Conservation (phyloP, 371 early-diverging fungal genomes). For the Mucor sp. region DNA sequence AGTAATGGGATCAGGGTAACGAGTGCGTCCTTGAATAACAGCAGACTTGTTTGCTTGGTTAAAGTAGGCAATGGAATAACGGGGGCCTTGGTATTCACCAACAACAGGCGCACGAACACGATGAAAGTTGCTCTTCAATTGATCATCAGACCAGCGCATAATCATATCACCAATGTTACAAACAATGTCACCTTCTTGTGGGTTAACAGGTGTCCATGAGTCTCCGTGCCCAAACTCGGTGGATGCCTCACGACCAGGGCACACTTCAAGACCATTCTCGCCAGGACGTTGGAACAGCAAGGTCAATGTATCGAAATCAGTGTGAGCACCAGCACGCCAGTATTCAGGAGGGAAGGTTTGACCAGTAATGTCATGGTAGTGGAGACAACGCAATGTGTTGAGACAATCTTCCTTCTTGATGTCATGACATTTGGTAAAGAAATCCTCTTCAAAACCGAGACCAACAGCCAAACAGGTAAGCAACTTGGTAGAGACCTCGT, state of each 20-base stretch:
- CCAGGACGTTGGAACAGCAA: constrained; percentile 34
- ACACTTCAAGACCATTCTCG: constrained; percentile 33
- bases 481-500: constrained; percentile 29
- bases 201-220: constrained; percentile 31
- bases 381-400: constrained; percentile 34
- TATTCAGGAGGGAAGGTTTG: constrained; percentile 34
- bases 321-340: constrained; percentile 44
- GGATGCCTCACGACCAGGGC: constrained; percentile 35
- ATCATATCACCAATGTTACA: constrained; percentile 43
- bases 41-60: constrained; percentile 40
- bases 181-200: constrained; percentile 37
- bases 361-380: constrained; percentile 39
- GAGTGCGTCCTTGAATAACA: constrained; percentile 34
- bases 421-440: constrained; percentile 35
- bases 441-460: constrained; percentile 31
- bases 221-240: constrained; percentile 37
- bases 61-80: constrained; percentile 41
- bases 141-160: constrained; percentile 41
- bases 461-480: constrained; percentile 33
- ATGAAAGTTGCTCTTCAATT: constrained; percentile 34
- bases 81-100: constrained; percentile 38
- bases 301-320: constrained; percentile 38
- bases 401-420: constrained; percentile 26
- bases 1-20: constrained; percentile 35
- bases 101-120: constrained; percentile 36